Evolutionary conservation across 164 flowering plant species (phyloP).

Genomic region (Santalum album): DNA sequence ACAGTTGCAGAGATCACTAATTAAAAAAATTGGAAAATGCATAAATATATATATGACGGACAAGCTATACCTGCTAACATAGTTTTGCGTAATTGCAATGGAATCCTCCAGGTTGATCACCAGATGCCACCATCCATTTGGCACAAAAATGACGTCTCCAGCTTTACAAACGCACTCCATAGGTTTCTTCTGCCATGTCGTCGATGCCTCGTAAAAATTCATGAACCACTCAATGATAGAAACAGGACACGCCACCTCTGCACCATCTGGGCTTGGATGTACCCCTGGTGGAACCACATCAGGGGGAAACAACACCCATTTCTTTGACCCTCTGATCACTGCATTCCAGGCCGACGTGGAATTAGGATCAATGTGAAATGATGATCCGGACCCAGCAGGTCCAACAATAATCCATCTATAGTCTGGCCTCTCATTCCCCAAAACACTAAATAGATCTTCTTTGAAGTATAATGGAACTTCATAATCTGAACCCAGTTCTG

Average conservation of each 20-base stretch:
- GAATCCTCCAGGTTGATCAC: constrained; percentile 97
- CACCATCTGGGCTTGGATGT: constrained; percentile 94
- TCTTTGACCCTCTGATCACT: constrained; percentile 85
- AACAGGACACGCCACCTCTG: constrained; percentile 97
- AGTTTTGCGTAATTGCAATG: constrained; percentile 93
- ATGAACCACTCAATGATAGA: constrained; percentile 97
- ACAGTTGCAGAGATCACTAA: no score
- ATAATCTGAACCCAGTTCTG: constrained; percentile 61
- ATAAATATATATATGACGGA: no score
- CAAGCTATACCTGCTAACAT: constrained; percentile 73
- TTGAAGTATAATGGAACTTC: constrained; percentile 74
- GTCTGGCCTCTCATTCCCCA: constrained; percentile 89
- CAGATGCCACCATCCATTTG: constrained; percentile 99
- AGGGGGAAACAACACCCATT: constrained; percentile 95
- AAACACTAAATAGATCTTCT: constrained; percentile 81
- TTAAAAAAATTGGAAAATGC: no score
- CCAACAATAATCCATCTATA: constrained; percentile 93
- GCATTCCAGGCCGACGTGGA: constrained; percentile 99
- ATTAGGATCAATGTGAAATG: constrained; percentile 93
- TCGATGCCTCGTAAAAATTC: constrained; percentile 85
- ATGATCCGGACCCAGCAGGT: constrained; percentile 84
- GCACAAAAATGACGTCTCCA: constrained; percentile 93
- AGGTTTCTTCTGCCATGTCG: constrained; percentile 66
- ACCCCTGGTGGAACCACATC: constrained; percentile 94
- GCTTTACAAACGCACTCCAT: constrained; percentile 90